These are phyloP conservation scores for Glutinoglossum americanum DNA, from an alignment of 495 filamentous ascomycete genomes.

Conservation along the genomic window DNA sequence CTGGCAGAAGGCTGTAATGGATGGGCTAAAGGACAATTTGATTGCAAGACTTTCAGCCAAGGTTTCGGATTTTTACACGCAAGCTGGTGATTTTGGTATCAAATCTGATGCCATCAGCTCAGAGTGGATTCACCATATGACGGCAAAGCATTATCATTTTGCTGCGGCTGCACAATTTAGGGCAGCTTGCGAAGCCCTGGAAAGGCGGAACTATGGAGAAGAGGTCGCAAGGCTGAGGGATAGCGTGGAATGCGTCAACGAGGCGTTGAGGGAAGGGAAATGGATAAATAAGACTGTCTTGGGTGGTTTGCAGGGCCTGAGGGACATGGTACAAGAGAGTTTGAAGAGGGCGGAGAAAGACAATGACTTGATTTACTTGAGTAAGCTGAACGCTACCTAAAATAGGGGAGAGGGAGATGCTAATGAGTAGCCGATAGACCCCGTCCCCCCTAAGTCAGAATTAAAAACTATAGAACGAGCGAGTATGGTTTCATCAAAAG, in stretches of 20 bases:
- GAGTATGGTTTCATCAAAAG: conserved; percentile 61
- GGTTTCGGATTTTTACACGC: conserved; percentile 77
- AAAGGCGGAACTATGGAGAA: conserved; percentile 88
- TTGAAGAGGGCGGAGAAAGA: conserved; percentile 87
- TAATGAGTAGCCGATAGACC: conserved; percentile 19
- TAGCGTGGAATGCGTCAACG: conserved; percentile 60
- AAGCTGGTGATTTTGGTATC: conserved; percentile 65
- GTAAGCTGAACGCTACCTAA: conserved; percentile 11
- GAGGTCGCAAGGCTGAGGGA: conserved; percentile 77
- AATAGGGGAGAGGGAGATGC: neutral
- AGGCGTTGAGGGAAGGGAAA: conserved; percentile 64
- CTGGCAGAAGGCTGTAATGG: conserved; percentile 94
- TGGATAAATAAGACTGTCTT: conserved; percentile 73
- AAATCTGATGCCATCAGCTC: conserved; percentile 76
- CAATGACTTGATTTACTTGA: conserved; percentile 84
- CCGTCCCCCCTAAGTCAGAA: conserved; percentile 75
- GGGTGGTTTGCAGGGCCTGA: conserved; percentile 65
- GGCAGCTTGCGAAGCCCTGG: conserved; percentile 79
- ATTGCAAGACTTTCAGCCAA: conserved; percentile 82
- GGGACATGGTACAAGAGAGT: conserved; percentile 62
- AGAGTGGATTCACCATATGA: conserved; percentile 97
- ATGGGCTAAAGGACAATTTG: conserved; percentile 71
- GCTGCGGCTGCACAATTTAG: conserved; percentile 89
- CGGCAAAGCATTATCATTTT: conserved; percentile 93
- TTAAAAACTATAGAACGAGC: conserved; percentile 70